These are phyloP conservation scores for Durio zibethinus DNA, from an alignment of 345 rosid species.

Conservation along the genomic window DNA sequence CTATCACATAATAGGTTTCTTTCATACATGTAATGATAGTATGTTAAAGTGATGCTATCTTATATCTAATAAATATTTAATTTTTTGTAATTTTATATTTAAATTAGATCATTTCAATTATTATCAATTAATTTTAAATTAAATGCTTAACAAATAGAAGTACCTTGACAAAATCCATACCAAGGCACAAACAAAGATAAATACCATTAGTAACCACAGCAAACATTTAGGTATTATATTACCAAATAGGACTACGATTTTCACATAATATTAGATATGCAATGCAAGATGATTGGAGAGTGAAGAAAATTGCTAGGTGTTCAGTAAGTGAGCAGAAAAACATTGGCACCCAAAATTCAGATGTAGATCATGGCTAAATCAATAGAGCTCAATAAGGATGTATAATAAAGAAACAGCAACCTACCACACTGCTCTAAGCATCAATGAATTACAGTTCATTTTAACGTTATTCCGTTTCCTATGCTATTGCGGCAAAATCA, in stretches of 20 bases:
- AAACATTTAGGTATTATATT: background rate
- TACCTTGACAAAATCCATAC: background rate
- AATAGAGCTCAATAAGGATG: background rate
- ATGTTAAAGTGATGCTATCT: too few relatives aligned
- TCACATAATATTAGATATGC: background rate
- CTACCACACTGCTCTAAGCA: background rate
- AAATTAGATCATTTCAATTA: too few relatives aligned
- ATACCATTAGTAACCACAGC: background rate
- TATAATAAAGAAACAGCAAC: background rate
- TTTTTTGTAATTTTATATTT: too few relatives aligned
- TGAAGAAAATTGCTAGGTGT: background rate
- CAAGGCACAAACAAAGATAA: background rate
- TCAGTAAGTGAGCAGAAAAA: background rate
- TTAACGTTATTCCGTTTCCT: background rate
- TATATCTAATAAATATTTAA: too few relatives aligned
- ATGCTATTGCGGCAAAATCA: background rate
- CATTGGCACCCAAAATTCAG: background rate
- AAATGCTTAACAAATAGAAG: too few relatives aligned
- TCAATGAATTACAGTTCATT: background rate
- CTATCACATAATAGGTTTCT: too few relatives aligned
- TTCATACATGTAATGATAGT: too few relatives aligned
- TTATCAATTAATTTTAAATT: too few relatives aligned
- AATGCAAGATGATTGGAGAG: background rate
- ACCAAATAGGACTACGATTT: background rate
- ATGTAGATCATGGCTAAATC: background rate